A percentile compares a stretch with the other conserved stretches of the same genome.
Conservation (phyloP, 495 filamentous ascomycete species). For the Lichina pygmaea region DNA sequence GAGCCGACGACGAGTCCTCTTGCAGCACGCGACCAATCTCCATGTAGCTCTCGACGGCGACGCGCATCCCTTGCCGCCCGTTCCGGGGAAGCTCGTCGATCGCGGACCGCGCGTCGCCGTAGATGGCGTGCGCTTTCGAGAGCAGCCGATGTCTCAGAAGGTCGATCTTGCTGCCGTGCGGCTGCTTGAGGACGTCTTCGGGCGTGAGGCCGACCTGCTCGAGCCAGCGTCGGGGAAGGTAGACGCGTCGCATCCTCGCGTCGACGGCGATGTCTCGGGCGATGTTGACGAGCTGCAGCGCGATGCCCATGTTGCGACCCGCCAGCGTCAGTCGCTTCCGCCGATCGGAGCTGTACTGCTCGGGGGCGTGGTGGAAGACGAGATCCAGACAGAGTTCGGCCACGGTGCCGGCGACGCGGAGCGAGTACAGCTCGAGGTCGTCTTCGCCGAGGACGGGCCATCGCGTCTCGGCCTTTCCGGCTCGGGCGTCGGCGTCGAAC, state of each 20-base stretch:
- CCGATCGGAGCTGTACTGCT: constrained; percentile 8
- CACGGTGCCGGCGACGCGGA: constrained; percentile 37
- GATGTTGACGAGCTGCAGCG: constrained; percentile 45
- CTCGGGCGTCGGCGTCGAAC: constrained; percentile 11
- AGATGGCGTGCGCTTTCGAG: constrained; percentile 24
- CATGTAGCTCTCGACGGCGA: constrained; percentile 48
- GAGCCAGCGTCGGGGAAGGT: constrained; percentile 34
- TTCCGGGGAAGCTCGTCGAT: constrained; percentile 29
- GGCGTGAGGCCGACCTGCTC: constrained; percentile 23
- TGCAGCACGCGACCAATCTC: constrained; percentile 35
- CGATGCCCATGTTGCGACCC: constrained; percentile 33
- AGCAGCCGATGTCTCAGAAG: constrained; percentile 23
- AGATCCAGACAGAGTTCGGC: constrained; percentile 35
- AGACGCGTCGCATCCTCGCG: constrained; percentile 30
- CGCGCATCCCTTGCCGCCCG: constrained; percentile 29
- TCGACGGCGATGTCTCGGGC: constrained; percentile 38
- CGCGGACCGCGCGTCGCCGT: constrained; percentile 18
- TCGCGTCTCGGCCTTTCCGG: neutral
- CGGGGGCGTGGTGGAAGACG: constrained; percentile 22
- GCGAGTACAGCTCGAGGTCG: constrained; percentile 28
- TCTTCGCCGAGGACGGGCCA: constrained; percentile 27
- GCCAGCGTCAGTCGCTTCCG: constrained; percentile 12
- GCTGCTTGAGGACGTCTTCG: constrained; percentile 20
- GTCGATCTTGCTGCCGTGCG: constrained; percentile 16
- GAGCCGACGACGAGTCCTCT: constrained; percentile 12